Conservation (phyloP, 768 basidiomycete species). For the Ramaria sp. region DNA sequence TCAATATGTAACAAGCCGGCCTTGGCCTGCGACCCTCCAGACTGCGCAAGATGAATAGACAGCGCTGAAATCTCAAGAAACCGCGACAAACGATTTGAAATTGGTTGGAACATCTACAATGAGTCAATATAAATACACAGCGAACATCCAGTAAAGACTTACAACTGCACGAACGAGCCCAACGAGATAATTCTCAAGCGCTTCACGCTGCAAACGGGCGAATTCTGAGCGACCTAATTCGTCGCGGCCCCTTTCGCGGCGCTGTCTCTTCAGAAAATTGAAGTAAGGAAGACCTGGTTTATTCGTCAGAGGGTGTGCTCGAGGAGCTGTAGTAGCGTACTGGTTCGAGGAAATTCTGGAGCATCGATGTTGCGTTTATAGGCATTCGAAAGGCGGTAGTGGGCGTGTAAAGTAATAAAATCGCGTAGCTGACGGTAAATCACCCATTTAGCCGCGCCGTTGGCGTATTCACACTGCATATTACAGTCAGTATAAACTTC, state of each 20-base stretch:
- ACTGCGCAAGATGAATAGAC: constrained; percentile 65
- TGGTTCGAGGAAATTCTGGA: constrained; percentile 83
- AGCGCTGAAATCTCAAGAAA: constrained; percentile 91
- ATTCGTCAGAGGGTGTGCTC: not conserved
- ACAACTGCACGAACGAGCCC: constrained; percentile 84
- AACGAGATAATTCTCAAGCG: constrained; percentile 80
- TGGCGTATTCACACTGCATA: constrained; percentile 82
- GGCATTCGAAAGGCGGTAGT: constrained; percentile 79
- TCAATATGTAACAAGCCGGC: constrained; percentile 71
- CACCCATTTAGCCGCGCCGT: constrained; percentile 88
- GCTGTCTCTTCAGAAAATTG: constrained; percentile 68
- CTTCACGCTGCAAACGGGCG: constrained; percentile 70
- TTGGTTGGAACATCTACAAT: constrained; percentile 86
- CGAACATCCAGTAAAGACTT: constrained; percentile 20
- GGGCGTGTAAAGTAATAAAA: constrained; percentile 80
- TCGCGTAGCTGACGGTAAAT: constrained; percentile 90
- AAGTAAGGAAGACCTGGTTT: constrained; percentile 74
- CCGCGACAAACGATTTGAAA: constrained; percentile 76
- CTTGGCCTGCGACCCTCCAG: constrained; percentile 84
- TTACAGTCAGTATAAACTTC: not conserved
- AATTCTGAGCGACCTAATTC: constrained; percentile 56
- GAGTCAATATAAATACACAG: not conserved
- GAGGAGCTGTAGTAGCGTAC: constrained; percentile 24
- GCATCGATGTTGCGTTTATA: constrained; percentile 62
- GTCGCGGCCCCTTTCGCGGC: constrained; percentile 35